These are phyloP conservation scores for Cokeromyces recurvatus DNA, from an alignment of 371 early-diverging fungal species.

Conservation along the genomic window DNA sequence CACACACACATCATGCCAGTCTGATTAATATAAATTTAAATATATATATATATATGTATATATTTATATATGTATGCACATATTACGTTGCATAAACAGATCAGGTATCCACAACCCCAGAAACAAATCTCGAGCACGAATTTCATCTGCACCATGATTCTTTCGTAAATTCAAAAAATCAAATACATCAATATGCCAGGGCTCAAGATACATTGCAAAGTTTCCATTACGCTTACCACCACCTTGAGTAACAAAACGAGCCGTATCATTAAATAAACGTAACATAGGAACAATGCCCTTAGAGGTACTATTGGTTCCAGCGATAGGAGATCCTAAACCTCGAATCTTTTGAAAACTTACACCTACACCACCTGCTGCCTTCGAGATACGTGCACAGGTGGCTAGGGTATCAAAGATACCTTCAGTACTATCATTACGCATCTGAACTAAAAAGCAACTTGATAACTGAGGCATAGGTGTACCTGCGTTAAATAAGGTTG, in stretches of 20 bases:
- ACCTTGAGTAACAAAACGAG: constrained; percentile 98
- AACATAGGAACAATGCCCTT: constrained; percentile 99
- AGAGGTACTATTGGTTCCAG: constrained; percentile 96
- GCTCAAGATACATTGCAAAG: constrained; percentile 98
- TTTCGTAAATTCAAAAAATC: constrained; percentile 98
- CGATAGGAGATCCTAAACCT: constrained; percentile 93
- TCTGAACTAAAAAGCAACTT: constrained; percentile 94
- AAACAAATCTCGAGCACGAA: constrained; percentile 97
- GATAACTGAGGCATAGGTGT: constrained; percentile 96
- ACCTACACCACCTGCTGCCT: constrained; percentile 98
- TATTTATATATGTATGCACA: too few relatives aligned
- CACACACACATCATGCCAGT: background rate
- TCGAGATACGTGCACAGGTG: constrained; percentile 97
- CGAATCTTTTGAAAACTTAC: constrained; percentile 96
- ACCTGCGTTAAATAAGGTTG: constrained; percentile 98
- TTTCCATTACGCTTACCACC: constrained; percentile 99
- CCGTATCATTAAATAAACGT: constrained; percentile 97
- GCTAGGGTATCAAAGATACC: constrained; percentile 98
- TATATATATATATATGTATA: too few relatives aligned
- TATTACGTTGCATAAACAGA: constrained; percentile 96
- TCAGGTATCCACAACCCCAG: constrained; percentile 99
- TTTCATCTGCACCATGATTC: constrained; percentile 99
- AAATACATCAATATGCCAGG: constrained; percentile 99
- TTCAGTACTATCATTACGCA: constrained; percentile 96
- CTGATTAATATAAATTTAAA: too few relatives aligned